Base-by-base conservation (phyloP, 2,329 filamentous ascomycete genomes). In the Lasiodiplodia theobromae region DNA sequence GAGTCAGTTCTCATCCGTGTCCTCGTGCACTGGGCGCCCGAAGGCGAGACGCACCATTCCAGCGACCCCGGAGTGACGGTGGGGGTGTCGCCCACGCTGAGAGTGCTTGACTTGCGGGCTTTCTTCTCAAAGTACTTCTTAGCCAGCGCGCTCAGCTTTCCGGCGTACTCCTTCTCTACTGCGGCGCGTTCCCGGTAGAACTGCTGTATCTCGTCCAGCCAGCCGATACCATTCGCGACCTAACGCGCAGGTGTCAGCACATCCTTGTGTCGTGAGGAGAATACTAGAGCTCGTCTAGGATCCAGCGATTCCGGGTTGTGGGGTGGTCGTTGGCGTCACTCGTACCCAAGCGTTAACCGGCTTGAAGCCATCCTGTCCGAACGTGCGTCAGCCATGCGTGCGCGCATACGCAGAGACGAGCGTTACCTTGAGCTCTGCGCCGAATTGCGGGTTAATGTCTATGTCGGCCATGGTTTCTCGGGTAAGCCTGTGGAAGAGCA, bases 91-190 rank as follows among this genome's bases (percentile, higher is more conserved):
- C 96, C 96, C 66, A 98, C 96, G 78, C 94, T 97, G 74, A 99
- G 81, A 75, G 86, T 91, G 73, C 93, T 91, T 53, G 91, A 91
- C 83, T 96, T 97, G 81, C 91, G 94, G 57, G 92, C 89, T 85
- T 98, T 99, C 85, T 96, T 96, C 76, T 99, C 96, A 77, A 93
- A 96, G 84, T 97, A 98, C 80, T 96, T 97, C 84, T 96, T 97
- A 67, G 95, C 96, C 63, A 99, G 85, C 2, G 89, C 89, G 73
- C 88, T 92, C 72, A 99, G 89, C 81, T 95, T 98, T 71, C 91
- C 87, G 75, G 93, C 92, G 80, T 99, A 98, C 79, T 99, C 96
- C 82, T 97, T 97, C 83, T 99, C 96, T 79, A 99, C 97, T 44
- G 85, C 89, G 77, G 93, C 93, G 69, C 96, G 89, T 81, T 99